These are phyloP conservation scores for Kluyveromyces wickerhamii DNA, from an alignment of 805 yeast species.

Conservation along the genomic window DNA sequence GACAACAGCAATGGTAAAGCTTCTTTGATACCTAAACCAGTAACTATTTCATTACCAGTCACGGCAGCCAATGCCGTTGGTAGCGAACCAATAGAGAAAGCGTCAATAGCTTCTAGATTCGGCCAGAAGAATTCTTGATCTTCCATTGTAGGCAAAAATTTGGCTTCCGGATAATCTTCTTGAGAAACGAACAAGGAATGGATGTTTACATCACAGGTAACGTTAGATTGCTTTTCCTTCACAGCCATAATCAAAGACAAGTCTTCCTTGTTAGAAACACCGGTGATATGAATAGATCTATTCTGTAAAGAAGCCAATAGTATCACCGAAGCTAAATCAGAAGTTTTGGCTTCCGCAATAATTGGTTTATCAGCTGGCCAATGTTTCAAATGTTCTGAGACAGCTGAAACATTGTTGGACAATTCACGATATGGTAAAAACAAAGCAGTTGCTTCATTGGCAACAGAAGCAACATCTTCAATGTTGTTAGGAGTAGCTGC, in stretches of 20 bases:
- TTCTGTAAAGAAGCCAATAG: slow-evolving; percentile 81
- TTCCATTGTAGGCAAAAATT: slow-evolving; percentile 67
- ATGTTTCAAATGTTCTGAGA: slow-evolving; percentile 66
- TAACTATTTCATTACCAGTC: slow-evolving; percentile 47
- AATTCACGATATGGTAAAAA: slow-evolving; percentile 75
- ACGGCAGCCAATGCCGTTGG: slow-evolving; percentile 68
- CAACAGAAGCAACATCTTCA: slow-evolving; percentile 49
- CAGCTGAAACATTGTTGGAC: slow-evolving; percentile 63
- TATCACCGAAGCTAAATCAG: slow-evolving; percentile 87
- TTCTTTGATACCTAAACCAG: slow-evolving; percentile 76
- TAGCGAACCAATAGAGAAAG: slow-evolving; percentile 75
- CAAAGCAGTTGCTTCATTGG: slow-evolving; percentile 65
- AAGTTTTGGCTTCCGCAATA: slow-evolving; percentile 84
- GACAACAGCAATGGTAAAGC: slow-evolving; percentile 73
- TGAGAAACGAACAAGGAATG: slow-evolving; percentile 69
- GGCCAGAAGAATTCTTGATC: slow-evolving; percentile 83
- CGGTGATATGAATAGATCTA: slow-evolving; percentile 82
- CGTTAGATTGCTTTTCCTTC: slow-evolving; percentile 70
- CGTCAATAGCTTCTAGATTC: slow-evolving; percentile 63
- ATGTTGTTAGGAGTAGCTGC: slow-evolving; percentile 74
- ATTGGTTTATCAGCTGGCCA: slow-evolving; percentile 86
- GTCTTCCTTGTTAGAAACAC: slow-evolving; percentile 74
- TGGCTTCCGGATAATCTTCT: slow-evolving; percentile 62
- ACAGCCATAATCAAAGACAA: slow-evolving; percentile 77
- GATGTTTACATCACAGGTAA: slow-evolving; percentile 85